Evolutionary conservation across 2,329 filamentous ascomycete genomes (phyloP).

Genomic region (Fusarium sp.): DNA sequence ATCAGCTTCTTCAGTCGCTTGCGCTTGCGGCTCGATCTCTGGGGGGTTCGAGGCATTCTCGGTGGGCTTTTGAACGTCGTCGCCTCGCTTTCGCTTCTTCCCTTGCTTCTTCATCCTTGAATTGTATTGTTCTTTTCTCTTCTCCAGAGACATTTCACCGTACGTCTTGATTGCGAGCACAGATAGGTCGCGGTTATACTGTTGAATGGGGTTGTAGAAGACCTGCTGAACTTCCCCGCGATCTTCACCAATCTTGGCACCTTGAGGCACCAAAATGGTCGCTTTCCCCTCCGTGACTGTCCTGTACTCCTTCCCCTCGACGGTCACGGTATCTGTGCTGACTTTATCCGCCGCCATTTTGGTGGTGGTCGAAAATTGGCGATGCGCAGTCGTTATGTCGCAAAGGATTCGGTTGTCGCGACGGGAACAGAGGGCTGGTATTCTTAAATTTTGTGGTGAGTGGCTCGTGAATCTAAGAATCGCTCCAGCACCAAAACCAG

Average conservation of each 20-base stretch:
- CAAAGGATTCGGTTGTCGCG: slow-evolving; percentile 8
- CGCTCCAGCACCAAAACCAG: slow-evolving; percentile 35
- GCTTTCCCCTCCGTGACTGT: slow-evolving; percentile 70
- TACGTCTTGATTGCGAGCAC: slow-evolving; percentile 93
- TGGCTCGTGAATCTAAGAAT: slow-evolving; percentile 12
- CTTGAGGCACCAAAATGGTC: slow-evolving; percentile 68
- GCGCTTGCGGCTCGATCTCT: slow-evolving; percentile 26
- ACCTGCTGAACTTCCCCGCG: slow-evolving; percentile 80
- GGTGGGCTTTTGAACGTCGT: slow-evolving; percentile 51
- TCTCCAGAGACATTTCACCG: slow-evolving; percentile 74
- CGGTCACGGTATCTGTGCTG: slow-evolving; percentile 47
- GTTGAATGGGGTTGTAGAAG: slow-evolving; percentile 99
- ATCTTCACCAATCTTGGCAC: slow-evolving; percentile 62
- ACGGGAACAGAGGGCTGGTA: neutral
- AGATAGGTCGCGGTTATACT: slow-evolving; percentile 97
- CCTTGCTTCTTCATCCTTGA: slow-evolving; percentile 58
- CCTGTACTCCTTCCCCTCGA: slow-evolving; percentile 65
- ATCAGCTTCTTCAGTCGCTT: slow-evolving; percentile 32
- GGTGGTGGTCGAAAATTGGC: slow-evolving; percentile 39
- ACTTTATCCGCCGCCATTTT: slow-evolving; percentile 43
- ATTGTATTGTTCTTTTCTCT: slow-evolving; percentile 60
- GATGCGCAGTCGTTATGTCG: slow-evolving; percentile 19
- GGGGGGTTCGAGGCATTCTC: slow-evolving; percentile 20
- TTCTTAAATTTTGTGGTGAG: slow-evolving; percentile 6
- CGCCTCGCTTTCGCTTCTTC: slow-evolving; percentile 65